Conservation (phyloP, 75 land plant genomes). For the Sequoiadendron giganteum region DNA sequence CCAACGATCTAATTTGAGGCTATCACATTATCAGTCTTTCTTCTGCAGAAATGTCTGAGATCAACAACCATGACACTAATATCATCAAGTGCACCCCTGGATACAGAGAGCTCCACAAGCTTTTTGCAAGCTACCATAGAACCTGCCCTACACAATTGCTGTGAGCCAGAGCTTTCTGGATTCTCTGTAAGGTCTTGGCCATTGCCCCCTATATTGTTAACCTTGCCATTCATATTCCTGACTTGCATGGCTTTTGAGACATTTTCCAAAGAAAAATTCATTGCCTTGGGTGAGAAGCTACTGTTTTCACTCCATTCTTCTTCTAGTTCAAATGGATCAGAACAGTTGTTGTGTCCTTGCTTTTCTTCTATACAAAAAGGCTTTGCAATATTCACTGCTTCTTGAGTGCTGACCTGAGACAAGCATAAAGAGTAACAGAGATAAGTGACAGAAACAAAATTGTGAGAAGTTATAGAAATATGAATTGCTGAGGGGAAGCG, state of each 20-base stretch:
- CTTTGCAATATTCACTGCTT: conserved; percentile 61
- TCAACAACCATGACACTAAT: conserved; percentile 50
- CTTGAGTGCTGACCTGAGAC: conserved; percentile 60
- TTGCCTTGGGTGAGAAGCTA: not conserved
- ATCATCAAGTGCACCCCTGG: conserved; percentile 51
- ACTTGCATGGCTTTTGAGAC: not conserved
- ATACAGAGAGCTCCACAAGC: conserved; percentile 44
- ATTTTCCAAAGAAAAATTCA: not conserved
- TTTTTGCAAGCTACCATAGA: conserved; percentile 32
- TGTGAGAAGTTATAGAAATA: not conserved
- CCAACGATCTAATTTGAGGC: not conserved
- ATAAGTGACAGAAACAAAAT: not conserved
- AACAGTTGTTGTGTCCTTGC: not conserved
- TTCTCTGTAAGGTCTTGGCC: conserved; percentile 1
- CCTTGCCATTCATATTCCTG: not conserved
- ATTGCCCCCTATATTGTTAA: not conserved
- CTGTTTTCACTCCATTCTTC: not conserved
- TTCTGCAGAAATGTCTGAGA: conserved; percentile 26
- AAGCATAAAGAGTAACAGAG: not conserved
- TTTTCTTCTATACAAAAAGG: conserved; percentile 2
- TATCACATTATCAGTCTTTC: not conserved
- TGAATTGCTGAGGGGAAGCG: not conserved
- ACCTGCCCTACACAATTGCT: not conserved
- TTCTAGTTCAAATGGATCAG: not conserved
- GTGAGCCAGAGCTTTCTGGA: not conserved